Base-by-base conservation (phyloP, 2,329 filamentous ascomycete species). In the Aspergillus luchuensis region DNA sequence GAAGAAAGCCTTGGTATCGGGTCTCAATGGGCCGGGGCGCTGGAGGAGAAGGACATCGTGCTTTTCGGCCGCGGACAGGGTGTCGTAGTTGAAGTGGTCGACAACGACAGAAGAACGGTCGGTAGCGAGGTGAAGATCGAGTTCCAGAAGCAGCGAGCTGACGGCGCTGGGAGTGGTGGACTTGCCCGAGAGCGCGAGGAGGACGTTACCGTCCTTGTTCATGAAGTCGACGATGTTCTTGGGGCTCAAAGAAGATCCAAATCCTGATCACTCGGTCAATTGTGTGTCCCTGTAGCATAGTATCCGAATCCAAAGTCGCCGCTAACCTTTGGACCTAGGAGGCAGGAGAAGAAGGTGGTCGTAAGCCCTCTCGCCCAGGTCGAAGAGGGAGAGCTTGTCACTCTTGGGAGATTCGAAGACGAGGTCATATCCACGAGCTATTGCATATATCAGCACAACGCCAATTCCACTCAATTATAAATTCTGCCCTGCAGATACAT, bases 51-150 rank as follows among this genome's bases (percentile, higher is more conserved):
- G 82, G 30, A 97, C 91, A 78, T 98, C 92, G 78, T 99, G 95
- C 72, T 88, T 86, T 66, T 97, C 92, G 53, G 87, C 73, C 4
- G 94, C 89, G 43, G 89, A 91, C 33, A 85, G 69, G 59, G 85
- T 83, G 72, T 98, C 94, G 79, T 95, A 95, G 81, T 91, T 90
- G 87, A 98, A 97, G 82, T 99, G 95, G 79, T 98, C 95, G 63
- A 98, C 89, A 5, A 97, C 89, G 60, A 94, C 82, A 59, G 91
- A 88, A 58, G 89, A 91, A 71, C 93, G 91, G 78, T 97, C 94
- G 38, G 87, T 80, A 41, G 95, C 91, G n/a, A 97, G 86, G 67
- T 88, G 83, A 72, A 99, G 90, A 74, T 97, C 94, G 75, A 97
- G 84, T 79, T 98, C 92, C 71, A 91, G 82, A 55, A 98, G 90